Conservation (phyloP, 1,284 basidiomycete genomes). For the Ceratobasidium sp. region DNA sequence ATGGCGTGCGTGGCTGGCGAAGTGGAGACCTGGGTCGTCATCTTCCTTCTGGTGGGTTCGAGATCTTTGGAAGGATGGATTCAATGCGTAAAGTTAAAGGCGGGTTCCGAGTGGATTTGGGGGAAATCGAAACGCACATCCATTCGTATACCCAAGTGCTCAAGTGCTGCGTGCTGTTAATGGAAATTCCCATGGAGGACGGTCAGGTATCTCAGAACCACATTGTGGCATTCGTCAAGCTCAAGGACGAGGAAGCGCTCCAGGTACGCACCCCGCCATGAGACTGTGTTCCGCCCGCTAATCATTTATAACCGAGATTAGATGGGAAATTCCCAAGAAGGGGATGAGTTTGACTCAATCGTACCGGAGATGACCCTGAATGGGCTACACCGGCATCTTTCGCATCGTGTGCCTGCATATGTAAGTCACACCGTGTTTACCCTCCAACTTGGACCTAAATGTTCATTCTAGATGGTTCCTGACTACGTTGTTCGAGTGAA, state of each 20-base stretch:
- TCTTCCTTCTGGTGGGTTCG: constrained; percentile 5
- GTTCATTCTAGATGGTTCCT: constrained; percentile 10
- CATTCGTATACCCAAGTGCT: background rate
- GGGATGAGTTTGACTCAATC: background rate
- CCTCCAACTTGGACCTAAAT: background rate
- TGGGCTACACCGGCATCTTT: background rate
- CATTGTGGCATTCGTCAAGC: constrained; percentile 22
- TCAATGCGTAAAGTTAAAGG: constrained; percentile 20
- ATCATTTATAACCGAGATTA: background rate
- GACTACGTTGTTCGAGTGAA: background rate
- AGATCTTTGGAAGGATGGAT: constrained; percentile 12
- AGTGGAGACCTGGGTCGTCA: constrained; percentile 15
- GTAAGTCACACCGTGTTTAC: background rate
- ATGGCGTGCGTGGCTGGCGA: constrained; percentile 25
- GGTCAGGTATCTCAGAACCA: background rate
- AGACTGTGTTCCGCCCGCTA: background rate
- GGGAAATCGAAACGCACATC: constrained; percentile 16
- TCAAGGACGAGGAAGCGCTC: background rate
- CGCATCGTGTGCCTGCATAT: constrained; percentile 11
- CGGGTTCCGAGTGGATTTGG: constrained; percentile 22
- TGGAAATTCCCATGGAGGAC: background rate
- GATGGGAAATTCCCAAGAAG: background rate
- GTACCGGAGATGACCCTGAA: background rate
- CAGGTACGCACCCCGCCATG: background rate
- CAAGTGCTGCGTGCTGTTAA: constrained; percentile 7